Evolutionary conservation across 352 stramenopile genomes (phyloP), one percentile per base, ranked within the genome.

Genomic region (Phytophthora lateralis): DNA sequence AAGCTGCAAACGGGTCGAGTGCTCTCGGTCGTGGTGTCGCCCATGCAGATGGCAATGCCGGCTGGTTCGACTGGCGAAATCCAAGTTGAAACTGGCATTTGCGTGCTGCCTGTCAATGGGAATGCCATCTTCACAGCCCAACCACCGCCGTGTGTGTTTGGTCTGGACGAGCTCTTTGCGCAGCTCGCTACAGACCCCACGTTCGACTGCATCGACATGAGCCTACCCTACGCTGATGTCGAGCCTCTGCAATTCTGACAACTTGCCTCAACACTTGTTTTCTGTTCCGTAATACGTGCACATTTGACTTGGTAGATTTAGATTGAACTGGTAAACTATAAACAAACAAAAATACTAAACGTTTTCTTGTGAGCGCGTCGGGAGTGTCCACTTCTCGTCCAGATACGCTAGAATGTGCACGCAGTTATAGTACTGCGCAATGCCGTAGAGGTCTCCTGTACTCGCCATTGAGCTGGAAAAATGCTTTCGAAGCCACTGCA

Each of bases 1-100:
- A 30, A 63, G 43, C 15, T 27, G n/a, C 43, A 56, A 18, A 38
- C 29, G 14, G 20, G 21, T 26, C 57, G 50, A 49, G 44, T 66
- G 14, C 48, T 70, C 10, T 60, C 62, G 0, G 42, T 70, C n/a
- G 49, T 54, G 18, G 55, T 70, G 41, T 70, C 61, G 18, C 61
- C 60, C 9, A 57, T 57, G 49, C 35, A 9, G 4, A 59, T 49
- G 21, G 12, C 43, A 51, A 38, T 57, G 45, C 38, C 61, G 51
- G 35, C 44, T 57, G 47, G 4, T 47, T n/a, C 63, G 63, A 66
- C 63, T 71, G 43, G 44, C 29, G 63, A 63, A 55, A 71, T 66
- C 6, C 62, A 62, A 48, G 43, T 66, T 66, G 63, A 71, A 66
- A 49, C 52, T 48, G 48, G 7, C 21, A 53, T 71, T 12, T 63